Evolutionary conservation across 2,329 filamentous ascomycete genomes (phyloP).

Genomic region (Xylariaceae sp.): DNA sequence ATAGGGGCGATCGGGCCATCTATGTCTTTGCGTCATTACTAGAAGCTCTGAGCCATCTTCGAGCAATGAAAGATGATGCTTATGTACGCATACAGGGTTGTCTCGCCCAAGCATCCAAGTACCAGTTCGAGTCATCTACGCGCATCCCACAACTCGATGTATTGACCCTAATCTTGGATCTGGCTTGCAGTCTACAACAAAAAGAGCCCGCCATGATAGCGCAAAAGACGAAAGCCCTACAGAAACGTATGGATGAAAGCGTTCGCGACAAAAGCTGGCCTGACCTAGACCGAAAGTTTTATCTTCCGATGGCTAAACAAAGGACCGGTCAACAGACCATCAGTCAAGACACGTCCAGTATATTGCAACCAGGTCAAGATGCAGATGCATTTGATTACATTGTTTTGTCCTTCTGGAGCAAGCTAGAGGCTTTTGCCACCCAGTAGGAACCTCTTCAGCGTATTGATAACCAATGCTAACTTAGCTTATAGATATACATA

Average conservation of each 20-base stretch:
- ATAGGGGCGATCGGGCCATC: slow-evolving; percentile 59
- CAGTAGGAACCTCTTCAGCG: slow-evolving; percentile 37
- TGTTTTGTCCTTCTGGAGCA: slow-evolving; percentile 58
- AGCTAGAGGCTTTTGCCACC: slow-evolving; percentile 53
- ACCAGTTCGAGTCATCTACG: slow-evolving; percentile 62
- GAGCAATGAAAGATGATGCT: slow-evolving; percentile 59
- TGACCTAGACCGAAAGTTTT: slow-evolving; percentile 44
- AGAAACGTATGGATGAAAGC: slow-evolving; percentile 57
- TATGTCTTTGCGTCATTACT: slow-evolving; percentile 62
- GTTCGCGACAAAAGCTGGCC: slow-evolving; percentile 43
- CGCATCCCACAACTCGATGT: slow-evolving; percentile 64
- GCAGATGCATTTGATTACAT: slow-evolving; percentile 50
- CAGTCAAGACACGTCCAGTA: slow-evolving; percentile 53
- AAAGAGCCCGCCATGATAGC: slow-evolving; percentile 54
- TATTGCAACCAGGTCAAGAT: slow-evolving; percentile 46
- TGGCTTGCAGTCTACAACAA: slow-evolving; percentile 64
- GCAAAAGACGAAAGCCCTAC: slow-evolving; percentile 59
- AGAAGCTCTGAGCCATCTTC: slow-evolving; percentile 66
- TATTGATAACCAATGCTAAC: slow-evolving; percentile 6
- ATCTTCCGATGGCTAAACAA: slow-evolving; percentile 54
- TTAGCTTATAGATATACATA: slow-evolving; percentile 46
- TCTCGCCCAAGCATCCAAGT: slow-evolving; percentile 68
- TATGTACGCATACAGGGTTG: slow-evolving; percentile 69
- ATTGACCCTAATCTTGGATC: slow-evolving; percentile 63
- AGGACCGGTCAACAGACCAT: slow-evolving; percentile 46